Conservation (phyloP, 208 protist species). For the Naegleria fowleri region DNA sequence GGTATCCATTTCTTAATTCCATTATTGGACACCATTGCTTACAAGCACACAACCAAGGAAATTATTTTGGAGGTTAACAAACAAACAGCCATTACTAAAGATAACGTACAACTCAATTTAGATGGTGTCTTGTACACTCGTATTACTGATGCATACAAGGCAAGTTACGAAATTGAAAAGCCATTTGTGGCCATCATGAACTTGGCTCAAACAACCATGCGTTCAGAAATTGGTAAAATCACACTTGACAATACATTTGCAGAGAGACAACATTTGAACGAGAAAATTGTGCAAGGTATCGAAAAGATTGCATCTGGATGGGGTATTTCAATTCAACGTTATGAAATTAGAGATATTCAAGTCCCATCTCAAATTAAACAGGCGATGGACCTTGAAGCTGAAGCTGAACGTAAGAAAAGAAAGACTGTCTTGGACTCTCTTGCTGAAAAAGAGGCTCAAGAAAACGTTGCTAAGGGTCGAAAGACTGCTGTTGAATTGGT, state of each 20-base stretch:
- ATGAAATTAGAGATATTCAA: slow-evolving; percentile 91
- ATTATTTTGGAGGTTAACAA: not conserved
- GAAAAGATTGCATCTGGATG: slow-evolving; percentile 78
- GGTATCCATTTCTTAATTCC: slow-evolving; percentile 9
- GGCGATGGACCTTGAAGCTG: slow-evolving; percentile 91
- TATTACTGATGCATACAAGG: not conserved
- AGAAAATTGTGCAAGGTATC: slow-evolving; percentile 77
- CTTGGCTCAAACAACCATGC: not conserved
- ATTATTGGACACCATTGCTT: not conserved
- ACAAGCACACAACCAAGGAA: not conserved
- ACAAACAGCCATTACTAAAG: not conserved
- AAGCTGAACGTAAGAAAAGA: slow-evolving; percentile 87
- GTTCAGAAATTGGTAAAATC: not conserved
- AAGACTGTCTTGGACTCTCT: slow-evolving; percentile 86
- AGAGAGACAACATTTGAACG: slow-evolving; percentile 62
- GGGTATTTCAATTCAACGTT: slow-evolving; percentile 89
- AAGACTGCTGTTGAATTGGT: slow-evolving; percentile 64
- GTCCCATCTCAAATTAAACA: slow-evolving; percentile 80
- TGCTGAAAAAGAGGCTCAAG: slow-evolving; percentile 68
- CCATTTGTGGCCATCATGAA: not conserved
- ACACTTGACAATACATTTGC: not conserved
- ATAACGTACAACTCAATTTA: not conserved
- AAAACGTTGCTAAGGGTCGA: slow-evolving; percentile 80
- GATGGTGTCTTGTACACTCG: not conserved
- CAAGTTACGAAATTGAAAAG: not conserved